A percentile compares a stretch with the other conserved stretches of the same genome.
phyloP scores from a whole-genome alignment of 2,329 filamentous ascomycete species.

The Paecilomyces niveus region DNA sequence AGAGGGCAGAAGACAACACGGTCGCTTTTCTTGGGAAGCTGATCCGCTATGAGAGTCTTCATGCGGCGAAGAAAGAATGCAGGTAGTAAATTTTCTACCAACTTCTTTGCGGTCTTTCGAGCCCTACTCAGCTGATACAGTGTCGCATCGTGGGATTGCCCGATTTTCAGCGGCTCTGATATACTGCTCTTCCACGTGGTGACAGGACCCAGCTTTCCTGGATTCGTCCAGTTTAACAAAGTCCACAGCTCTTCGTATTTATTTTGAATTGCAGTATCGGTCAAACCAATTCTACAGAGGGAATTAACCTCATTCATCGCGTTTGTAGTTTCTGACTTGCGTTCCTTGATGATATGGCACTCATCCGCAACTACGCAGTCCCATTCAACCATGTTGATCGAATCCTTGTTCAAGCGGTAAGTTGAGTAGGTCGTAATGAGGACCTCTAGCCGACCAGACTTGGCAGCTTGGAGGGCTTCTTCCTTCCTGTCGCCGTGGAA shows the following conservation, averaged over 20 bases:
- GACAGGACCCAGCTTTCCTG: conserved; percentile 61
- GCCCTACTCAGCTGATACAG: conserved; percentile 72
- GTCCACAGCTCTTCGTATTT: conserved; percentile 98
- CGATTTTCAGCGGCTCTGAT: conserved; percentile 70
- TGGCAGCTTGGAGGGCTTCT: conserved; percentile 63
- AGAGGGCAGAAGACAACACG: conserved; percentile 91
- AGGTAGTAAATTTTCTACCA: conserved; percentile 81
- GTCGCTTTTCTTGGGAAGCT: conserved; percentile 91
- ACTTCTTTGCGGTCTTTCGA: conserved; percentile 71
- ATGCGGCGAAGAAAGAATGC: conserved; percentile 86
- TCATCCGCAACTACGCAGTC: conserved; percentile 93
- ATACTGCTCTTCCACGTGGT: conserved; percentile 74
- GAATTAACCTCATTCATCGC: conserved; percentile 88
- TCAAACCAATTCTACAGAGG: conserved; percentile 85
- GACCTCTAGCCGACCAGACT: conserved; percentile 72
- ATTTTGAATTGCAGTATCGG: conserved; percentile 95
- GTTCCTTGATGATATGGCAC: conserved; percentile 82
- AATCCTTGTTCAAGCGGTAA: conserved; percentile 67
- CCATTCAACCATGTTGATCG: conserved; percentile 82
- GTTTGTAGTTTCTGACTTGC: conserved; percentile 66
- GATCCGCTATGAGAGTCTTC: conserved; percentile 85
- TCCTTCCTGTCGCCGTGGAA: conserved; percentile 72
- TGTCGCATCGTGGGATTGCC: conserved; percentile 89
- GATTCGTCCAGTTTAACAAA: conserved; percentile 91
- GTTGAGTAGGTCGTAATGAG: conserved; percentile 93